A percentile compares a stretch with the other conserved stretches of the same genome.
These are phyloP conservation scores for Aspergillus transmontanensis DNA, from an alignment of 2,329 filamentous ascomycete species.

Conservation along the genomic window DNA sequence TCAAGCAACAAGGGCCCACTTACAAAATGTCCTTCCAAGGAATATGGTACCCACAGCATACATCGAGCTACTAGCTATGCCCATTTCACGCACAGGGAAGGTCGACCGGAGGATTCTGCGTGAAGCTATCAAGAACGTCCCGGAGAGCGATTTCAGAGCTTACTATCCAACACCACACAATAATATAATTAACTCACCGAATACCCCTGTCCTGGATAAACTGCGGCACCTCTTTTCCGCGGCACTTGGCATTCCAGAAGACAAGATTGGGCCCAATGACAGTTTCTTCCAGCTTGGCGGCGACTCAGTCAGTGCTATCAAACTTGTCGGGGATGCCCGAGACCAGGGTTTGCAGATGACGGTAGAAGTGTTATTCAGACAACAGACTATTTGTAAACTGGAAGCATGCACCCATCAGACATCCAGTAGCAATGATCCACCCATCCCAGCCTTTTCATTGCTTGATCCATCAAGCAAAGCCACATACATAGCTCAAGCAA, in stretches of 20 bases:
- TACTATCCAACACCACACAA: constrained; percentile 19
- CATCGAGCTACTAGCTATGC: background rate
- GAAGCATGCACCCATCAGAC: background rate
- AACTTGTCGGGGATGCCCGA: constrained; percentile 18
- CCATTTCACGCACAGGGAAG: constrained; percentile 4
- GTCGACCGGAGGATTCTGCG: background rate
- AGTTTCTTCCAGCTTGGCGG: constrained; percentile 28
- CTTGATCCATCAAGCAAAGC: background rate
- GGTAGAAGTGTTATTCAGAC: constrained; percentile 3
- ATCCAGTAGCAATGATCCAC: background rate
- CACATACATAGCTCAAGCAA: background rate
- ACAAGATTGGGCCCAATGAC: constrained; percentile 10
- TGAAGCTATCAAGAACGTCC: background rate
- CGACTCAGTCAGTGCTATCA: constrained; percentile 26
- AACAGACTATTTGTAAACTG: background rate
- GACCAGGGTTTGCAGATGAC: constrained; percentile 16
- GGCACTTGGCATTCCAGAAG: background rate
- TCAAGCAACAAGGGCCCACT: too few relatives aligned
- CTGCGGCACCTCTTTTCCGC: constrained; percentile 8
- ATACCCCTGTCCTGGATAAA: constrained; percentile 19
- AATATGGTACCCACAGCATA: too few relatives aligned
- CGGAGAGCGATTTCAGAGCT: constrained; percentile 6
- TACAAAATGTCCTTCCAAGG: too few relatives aligned
- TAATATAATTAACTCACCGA: background rate
- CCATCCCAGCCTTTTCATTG: background rate